Percentiles rank a stretch among this genome's conserved stretches.
phyloP scores from a whole-genome alignment of 106 monocot genomes.

The Allium sativum region DNA sequence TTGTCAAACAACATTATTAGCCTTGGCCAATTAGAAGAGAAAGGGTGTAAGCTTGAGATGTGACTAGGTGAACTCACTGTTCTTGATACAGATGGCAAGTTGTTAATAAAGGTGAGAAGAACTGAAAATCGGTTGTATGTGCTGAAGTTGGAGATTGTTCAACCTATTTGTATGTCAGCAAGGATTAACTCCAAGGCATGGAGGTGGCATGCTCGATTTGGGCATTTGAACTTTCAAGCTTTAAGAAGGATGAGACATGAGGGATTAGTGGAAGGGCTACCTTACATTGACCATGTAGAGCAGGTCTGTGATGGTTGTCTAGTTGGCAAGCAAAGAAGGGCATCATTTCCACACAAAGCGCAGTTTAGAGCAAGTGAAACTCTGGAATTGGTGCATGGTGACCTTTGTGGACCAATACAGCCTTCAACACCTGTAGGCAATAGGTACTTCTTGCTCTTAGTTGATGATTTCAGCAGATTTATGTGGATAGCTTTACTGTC shows the following conservation, averaged over 20 bases:
- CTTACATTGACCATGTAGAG: too few relatives aligned
- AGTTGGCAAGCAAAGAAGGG: too few relatives aligned
- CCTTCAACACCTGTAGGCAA: too few relatives aligned
- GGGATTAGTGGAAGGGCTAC: neutral
- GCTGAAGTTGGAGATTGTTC: neutral
- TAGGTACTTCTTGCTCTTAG: neutral
- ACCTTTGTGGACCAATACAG: too few relatives aligned
- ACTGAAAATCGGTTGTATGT: too few relatives aligned
- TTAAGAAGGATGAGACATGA: neutral
- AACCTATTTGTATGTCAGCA: neutral
- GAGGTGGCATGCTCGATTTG: too few relatives aligned
- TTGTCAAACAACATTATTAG: neutral
- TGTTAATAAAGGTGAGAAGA: neutral
- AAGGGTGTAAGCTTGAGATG: neutral
- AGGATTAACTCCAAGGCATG: neutral
- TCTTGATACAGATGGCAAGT: neutral
- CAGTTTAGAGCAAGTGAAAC: neutral
- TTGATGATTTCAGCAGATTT: neutral
- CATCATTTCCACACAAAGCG: too few relatives aligned
- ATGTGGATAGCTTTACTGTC: too few relatives aligned
- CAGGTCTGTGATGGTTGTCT: too few relatives aligned
- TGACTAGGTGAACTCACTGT: neutral
- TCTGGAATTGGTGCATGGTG: too few relatives aligned
- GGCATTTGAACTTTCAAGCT: too few relatives aligned
- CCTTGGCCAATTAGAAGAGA: neutral